These are phyloP conservation scores for Penicillium nordicum DNA, from an alignment of 2,329 filamentous ascomycete genomes.

Conservation along the genomic window DNA sequence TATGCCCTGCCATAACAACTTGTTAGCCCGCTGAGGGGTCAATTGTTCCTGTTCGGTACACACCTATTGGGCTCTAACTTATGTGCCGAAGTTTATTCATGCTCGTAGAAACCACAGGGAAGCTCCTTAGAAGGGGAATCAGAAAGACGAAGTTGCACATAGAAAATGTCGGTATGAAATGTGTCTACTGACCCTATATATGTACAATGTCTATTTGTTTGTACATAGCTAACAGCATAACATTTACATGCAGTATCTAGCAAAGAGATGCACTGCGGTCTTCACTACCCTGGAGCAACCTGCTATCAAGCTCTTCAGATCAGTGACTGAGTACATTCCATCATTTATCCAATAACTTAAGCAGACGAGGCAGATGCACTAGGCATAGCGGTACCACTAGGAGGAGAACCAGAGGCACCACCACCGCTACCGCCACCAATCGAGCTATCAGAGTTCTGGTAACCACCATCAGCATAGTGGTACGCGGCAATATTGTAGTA, in stretches of 20 bases:
- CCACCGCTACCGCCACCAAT: not conserved
- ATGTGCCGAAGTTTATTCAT: not conserved
- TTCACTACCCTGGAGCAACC: not conserved
- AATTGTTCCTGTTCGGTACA: not conserved
- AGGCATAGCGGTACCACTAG: conserved; percentile 5
- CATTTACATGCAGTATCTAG: not conserved
- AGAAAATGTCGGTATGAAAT: not conserved
- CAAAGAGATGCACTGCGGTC: not conserved
- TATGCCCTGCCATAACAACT: not conserved
- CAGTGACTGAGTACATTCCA: not conserved
- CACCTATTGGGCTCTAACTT: not conserved
- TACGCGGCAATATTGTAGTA: conserved; percentile 22
- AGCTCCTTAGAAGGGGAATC: not conserved
- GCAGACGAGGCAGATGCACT: conserved; percentile 1
- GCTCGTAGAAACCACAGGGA: no score
- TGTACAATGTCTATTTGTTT: not conserved
- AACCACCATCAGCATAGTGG: conserved; percentile 17
- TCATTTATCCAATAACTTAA: not conserved
- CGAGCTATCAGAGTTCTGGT: conserved; percentile 12
- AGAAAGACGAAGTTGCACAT: not conserved
- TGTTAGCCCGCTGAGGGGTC: not conserved
- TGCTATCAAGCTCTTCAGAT: not conserved
- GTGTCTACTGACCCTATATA: not conserved
- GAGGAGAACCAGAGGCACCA: not conserved
- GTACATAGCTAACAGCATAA: not conserved